Conservation (phyloP, 2,329 filamentous ascomycete genomes). For the Pseudogymnoascus sp. region DNA sequence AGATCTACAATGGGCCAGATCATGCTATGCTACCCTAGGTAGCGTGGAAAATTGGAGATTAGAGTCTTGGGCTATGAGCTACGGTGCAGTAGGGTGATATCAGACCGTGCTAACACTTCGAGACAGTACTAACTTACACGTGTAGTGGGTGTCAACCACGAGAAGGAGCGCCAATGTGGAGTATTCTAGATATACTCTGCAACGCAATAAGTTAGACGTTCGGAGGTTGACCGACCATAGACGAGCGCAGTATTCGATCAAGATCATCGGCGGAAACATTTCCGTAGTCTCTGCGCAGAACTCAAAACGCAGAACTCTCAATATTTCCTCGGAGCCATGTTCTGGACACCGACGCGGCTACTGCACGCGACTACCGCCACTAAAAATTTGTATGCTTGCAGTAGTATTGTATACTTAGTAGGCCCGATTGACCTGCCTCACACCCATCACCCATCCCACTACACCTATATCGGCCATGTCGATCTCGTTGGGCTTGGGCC, state of each 20-base stretch:
- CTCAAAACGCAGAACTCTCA: no score
- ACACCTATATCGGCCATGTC: background rate
- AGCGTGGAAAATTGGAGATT: background rate
- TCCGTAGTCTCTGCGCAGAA: background rate
- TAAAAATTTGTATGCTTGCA: background rate
- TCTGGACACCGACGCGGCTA: background rate
- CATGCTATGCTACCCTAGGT: background rate
- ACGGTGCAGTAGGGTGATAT: no score
- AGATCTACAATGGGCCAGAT: background rate
- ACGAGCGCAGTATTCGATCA: background rate
- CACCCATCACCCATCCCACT: background rate
- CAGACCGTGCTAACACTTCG: background rate
- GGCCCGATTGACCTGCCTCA: background rate
- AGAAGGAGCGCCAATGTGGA: background rate
- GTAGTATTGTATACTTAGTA: background rate
- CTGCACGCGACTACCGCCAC: conserved; percentile 1
- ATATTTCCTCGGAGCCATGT: background rate
- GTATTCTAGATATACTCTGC: background rate
- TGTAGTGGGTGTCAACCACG: background rate
- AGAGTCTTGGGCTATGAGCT: background rate
- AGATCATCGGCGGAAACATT: background rate
- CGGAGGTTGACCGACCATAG: no score
- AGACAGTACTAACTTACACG: background rate
- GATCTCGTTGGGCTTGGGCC: background rate
- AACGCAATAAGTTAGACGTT: no score